Evolutionary conservation across 2,329 filamentous ascomycete species (phyloP).

Genomic region (Bipolaris zeicola): DNA sequence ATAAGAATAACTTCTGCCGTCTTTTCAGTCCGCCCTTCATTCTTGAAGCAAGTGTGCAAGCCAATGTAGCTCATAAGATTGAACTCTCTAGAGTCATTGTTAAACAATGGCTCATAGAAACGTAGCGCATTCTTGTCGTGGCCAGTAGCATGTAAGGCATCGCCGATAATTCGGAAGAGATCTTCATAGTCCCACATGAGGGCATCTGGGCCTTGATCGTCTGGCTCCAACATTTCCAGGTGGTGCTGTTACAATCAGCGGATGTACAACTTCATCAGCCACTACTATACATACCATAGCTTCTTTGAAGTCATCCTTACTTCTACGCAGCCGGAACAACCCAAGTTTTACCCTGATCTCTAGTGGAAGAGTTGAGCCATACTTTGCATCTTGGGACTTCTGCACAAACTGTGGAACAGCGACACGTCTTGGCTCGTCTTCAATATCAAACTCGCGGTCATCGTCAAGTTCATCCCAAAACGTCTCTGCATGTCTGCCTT

Average conservation of each 20-base stretch:
- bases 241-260: constrained; percentile 49
- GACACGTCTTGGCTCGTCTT: constrained; percentile 69
- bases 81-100: constrained; percentile 30
- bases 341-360: constrained; percentile 86
- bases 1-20: constrained; percentile 80
- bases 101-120: constrained; percentile 60
- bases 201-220: constrained; percentile 57
- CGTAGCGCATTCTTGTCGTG: constrained; percentile 61
- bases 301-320: constrained; percentile 67
- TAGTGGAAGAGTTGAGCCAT: constrained; percentile 75
- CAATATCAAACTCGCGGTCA: constrained; percentile 86
- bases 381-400: constrained; percentile 62
- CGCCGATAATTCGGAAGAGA: constrained; percentile 75
- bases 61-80: constrained; percentile 40
- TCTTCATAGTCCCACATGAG: constrained; percentile 72
- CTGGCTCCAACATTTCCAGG: constrained; percentile 69
- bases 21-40: constrained; percentile 65
- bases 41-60: constrained; percentile 67
- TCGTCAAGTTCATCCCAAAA: constrained; percentile 80
- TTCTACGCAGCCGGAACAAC: constrained; percentile 76
- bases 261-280: constrained; percentile 50
- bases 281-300: constrained; percentile 70
- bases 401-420: constrained; percentile 66
- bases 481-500: constrained; percentile 73
- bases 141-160: constrained; percentile 60